Evolutionary conservation across 129 eudicot species (phyloP).

Genomic region (Escallonia herrerae): DNA sequence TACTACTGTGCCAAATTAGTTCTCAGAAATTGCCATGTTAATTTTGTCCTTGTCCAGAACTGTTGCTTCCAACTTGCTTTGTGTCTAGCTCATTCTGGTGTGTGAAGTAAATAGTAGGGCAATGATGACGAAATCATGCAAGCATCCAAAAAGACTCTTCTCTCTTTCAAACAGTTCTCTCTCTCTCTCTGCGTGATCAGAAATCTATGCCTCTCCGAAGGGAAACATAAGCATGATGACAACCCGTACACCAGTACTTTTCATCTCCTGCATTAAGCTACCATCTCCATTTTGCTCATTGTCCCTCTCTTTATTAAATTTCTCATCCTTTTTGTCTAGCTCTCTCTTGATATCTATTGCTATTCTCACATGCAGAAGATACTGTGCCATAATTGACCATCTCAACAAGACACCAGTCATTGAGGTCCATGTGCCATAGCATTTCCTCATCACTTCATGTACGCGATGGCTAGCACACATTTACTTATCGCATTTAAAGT

Average conservation of each 20-base stretch:
- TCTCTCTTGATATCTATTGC: not conserved
- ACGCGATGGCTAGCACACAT: not conserved
- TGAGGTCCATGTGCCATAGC: not conserved
- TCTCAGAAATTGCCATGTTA: too few relatives aligned
- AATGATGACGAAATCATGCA: constrained; percentile 30
- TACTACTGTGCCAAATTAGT: too few relatives aligned
- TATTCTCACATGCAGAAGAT: not conserved
- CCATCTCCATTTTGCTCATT: not conserved
- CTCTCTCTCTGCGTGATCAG: not conserved
- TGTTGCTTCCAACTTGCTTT: constrained; percentile 5
- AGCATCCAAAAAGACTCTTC: constrained; percentile 1
- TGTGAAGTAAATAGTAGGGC: constrained; percentile 11
- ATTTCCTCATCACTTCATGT: not conserved
- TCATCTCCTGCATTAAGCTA: not conserved
- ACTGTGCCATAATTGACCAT: too few relatives aligned
- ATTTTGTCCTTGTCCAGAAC: not conserved
- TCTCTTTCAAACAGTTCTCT: not conserved
- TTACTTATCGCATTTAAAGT: not conserved
- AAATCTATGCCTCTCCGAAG: constrained; percentile 15
- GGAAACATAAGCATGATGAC: constrained; percentile 20
- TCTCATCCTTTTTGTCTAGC: not conserved
- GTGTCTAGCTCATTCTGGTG: constrained; percentile 13
- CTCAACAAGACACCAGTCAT: too few relatives aligned
- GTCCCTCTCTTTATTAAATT: not conserved
- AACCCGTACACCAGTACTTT: not conserved